Conservation (phyloP, 768 basidiomycete genomes). For the Trametopsis cervina region DNA sequence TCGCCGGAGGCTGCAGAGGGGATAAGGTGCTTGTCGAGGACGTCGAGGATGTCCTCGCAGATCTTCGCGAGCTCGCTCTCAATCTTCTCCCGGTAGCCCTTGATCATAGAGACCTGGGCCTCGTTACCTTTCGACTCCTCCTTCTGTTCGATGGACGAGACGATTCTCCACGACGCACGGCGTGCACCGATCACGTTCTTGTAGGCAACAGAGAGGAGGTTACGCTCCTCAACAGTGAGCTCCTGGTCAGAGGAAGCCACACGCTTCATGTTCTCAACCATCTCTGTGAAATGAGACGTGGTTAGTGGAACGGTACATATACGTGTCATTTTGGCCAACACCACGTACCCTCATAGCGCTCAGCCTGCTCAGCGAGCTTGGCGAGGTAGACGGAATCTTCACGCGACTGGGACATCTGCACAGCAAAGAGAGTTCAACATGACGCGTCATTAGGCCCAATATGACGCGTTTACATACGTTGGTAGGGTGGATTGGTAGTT, state of each 20-base stretch:
- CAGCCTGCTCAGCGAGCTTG: conserved; percentile 99
- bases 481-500: conserved; percentile 24
- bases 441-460: conserved; percentile 23
- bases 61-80: conserved; percentile 96
- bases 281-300: conserved; percentile 44
- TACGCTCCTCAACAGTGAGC: conserved; percentile 97
- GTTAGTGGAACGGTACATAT: background rate
- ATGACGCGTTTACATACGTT: conserved; percentile 37
- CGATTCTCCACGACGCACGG: conserved; percentile 96
- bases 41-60: conserved; percentile 96
- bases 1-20: conserved; percentile 95
- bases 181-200: conserved; percentile 99
- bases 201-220: conserved; percentile 95
- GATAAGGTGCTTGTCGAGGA: conserved; percentile 96
- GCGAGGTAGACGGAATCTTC: conserved; percentile 99
- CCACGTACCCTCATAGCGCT: conserved; percentile 92
- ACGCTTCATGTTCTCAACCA: conserved; percentile 99
- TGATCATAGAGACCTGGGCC: conserved; percentile 94
- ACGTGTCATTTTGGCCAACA: too few species aligned
- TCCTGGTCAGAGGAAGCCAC: conserved; percentile 98
- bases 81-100: conserved; percentile 96
- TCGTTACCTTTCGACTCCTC: conserved; percentile 99
- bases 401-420: conserved; percentile 72
- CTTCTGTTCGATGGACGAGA: conserved; percentile 98
- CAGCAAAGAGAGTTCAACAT: background rate